These are phyloP conservation scores for Chytridium lagenaria DNA, from an alignment of 371 early-diverging fungal species.

Conservation along the genomic window DNA sequence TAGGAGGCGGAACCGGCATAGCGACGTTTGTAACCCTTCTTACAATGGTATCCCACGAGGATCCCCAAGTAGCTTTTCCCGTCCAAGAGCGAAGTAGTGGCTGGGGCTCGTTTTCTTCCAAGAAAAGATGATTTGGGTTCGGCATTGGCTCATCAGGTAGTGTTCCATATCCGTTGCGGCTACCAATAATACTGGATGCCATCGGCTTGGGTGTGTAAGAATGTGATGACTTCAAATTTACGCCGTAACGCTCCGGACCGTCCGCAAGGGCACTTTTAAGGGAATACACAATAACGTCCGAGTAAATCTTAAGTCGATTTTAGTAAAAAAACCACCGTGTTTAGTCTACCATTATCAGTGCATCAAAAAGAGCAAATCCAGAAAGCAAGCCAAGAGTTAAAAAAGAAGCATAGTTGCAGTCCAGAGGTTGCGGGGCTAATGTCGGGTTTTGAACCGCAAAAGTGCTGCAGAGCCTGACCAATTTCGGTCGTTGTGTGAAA, in stretches of 20 bases:
- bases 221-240: background rate
- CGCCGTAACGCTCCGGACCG: background rate
- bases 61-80: background rate
- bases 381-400: background rate
- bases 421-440: background rate
- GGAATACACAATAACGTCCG: conserved; percentile 11
- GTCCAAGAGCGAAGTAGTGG: background rate
- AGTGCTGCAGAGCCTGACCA: background rate
- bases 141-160: too few species aligned
- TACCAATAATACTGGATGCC: background rate
- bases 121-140: background rate
- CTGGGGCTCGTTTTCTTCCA: background rate
- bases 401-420: conserved; percentile 3
- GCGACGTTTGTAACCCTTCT: background rate
- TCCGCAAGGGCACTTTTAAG: background rate
- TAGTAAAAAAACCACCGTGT: background rate
- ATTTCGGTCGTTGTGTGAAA: background rate
- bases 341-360: background rate
- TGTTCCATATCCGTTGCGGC: background rate
- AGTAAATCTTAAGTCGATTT: background rate
- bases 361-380: background rate
- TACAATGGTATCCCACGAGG: background rate
- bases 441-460: background rate
- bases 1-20: background rate
- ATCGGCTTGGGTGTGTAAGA: background rate